Conservation (phyloP, 2,329 filamentous ascomycete species). For the Ceratocystis albifundus region DNA sequence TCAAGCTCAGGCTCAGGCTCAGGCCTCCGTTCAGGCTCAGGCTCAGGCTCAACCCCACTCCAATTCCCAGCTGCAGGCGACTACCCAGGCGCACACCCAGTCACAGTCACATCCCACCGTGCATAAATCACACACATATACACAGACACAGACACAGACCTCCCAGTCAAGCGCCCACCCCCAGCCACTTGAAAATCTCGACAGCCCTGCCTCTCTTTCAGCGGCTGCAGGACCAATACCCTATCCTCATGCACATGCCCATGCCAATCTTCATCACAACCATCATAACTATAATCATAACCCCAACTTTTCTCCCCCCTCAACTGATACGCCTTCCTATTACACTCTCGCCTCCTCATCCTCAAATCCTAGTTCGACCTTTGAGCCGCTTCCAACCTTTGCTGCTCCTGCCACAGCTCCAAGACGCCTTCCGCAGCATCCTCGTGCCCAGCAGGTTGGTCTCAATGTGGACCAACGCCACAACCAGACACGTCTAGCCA, state of each 20-base stretch:
- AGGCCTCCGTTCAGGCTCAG: too few species aligned
- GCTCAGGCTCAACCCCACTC: conserved; percentile 10
- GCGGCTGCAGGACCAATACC: neutral
- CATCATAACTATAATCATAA: neutral
- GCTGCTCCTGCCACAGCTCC: neutral
- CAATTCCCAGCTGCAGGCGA: neutral
- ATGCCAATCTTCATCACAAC: neutral
- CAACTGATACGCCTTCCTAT: neutral
- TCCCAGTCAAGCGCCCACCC: neutral
- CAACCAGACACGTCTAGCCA: conserved; percentile 15
- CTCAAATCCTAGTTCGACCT: neutral
- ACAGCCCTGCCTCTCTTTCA: neutral
- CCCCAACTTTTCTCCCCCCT: neutral
- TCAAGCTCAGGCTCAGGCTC: neutral
- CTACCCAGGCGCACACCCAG: neutral
- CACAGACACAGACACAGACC: neutral
- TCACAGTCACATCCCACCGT: conserved; percentile 4
- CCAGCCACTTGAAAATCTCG: conserved; percentile 15
- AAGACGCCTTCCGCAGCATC: conserved; percentile 15
- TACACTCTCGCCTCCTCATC: neutral
- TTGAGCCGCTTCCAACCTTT: neutral
- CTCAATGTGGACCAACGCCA: conserved; percentile 16
- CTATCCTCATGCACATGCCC: neutral
- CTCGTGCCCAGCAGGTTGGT: conserved; percentile 12
- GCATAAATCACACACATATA: conserved; percentile 8